Evolutionary conservation across 495 filamentous ascomycete genomes (phyloP), one percentile per base, ranked within the genome.

Genomic region (Podospora fimiseda): DNA sequence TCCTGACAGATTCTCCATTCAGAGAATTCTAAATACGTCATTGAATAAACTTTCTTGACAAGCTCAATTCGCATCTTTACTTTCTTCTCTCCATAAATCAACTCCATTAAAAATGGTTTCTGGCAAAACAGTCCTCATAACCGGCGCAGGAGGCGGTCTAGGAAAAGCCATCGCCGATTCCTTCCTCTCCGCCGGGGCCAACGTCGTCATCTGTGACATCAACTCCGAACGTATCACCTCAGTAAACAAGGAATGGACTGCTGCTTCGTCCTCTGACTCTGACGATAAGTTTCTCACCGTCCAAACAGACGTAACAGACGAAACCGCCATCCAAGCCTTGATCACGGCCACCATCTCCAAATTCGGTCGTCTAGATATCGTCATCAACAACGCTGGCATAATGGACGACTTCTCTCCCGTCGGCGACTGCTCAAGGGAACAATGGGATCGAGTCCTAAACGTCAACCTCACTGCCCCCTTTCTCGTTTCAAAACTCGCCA

Each of bases 391-490:
- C 56, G 77, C 74, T 20, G 77, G 71, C 53, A 61, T 75, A 55
- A 74, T 74, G 71, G 77, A 79, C 57, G 70, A 67, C 52, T 80
- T 82, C 52, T 74, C 77, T 30, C 76, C 79, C 22, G 74, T 77
- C 11, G 80, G 77, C 16, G 70, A 72, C 27, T 60, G 77, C 49
- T 72, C 73, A 40, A 70, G 69, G 49, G 70, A 67, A 21, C 53
- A 74, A 5, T 85, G 80, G 83, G 71, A 86, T 58, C 69, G 67
- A 9, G 74, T 84, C 9, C 71, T 86, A 51, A 70, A 68, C 38
- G 61, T 84, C 52, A 86, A 85, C 59, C 67, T 85, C 13, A 83
- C 78, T 24, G 82, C 79, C 0, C 75, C 81, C 7, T 78, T 78
- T 53, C 53, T 81, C 49, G 53, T 72, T 52, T 77, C 71, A 53